Base-by-base conservation (phyloP, 2,329 filamentous ascomycete species). In the Didymella segeticola region DNA sequence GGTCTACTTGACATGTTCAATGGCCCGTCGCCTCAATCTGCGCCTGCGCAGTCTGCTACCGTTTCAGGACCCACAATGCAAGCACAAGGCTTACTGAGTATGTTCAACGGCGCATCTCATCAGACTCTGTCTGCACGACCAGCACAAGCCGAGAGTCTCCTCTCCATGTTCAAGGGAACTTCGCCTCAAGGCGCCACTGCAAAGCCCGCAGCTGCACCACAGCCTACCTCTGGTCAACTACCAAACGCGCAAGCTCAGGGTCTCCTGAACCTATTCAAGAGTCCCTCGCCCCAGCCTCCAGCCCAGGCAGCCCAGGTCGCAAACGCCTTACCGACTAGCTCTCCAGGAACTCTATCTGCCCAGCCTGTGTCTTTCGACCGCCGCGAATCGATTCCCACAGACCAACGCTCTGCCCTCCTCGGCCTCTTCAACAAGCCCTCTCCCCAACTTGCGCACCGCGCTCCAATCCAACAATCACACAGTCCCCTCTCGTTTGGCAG, bases 381-480 rank as follows among this genome's bases (percentile, higher is more conserved):
- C 5, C 62, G 66, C 31, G 68, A 70, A 10, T 67, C 65, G 4
- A 47, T 66, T 1, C 59, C 68, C 6, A 47, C 57, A 7, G 73
- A 72, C 7, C 72, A 75, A 46, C 74, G 72, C 49, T 67, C 59
- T 27, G 61, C 67, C 5, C 62, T 76, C 1, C 64, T 76, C n/a
- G 72, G 72, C 10, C 70, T 76, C 8, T 76, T 76, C 46, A 53
- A 56, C 43, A 74, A 71, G 38, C 56, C 67, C 0, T 56, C 66
- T 6, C 50, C 63, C 1, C 59, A 62, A 38, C 42, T 52, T 11
- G 37, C 56, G 14, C 43, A 56, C 25, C 59, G 59, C 15, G 56
- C 57, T 38, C 46, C 57, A 1, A 54, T 63, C 2, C 58, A 55
- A 17, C 56, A 53, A 47, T 48, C 52, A 14, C 62, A 60, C n/a